Conservation (phyloP, 1,284 basidiomycete species). For the Apiotrichum gracile region DNA sequence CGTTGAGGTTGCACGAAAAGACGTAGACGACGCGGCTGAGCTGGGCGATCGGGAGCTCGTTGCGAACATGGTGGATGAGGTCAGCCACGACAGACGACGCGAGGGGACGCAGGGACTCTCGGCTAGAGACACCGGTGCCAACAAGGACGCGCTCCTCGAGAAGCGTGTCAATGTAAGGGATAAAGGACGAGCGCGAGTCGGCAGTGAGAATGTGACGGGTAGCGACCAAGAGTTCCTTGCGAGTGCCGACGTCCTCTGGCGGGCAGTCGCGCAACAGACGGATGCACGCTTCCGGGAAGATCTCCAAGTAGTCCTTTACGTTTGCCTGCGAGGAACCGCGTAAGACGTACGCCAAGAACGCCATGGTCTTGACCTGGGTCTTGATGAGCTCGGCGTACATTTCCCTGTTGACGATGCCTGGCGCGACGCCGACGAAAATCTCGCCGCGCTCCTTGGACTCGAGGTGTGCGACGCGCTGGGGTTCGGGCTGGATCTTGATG, state of each 20-base stretch:
- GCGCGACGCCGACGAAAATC: slow-evolving; percentile 80
- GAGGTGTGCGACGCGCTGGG: slow-evolving; percentile 76
- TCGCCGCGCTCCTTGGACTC: slow-evolving; percentile 70
- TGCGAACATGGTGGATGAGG: slow-evolving; percentile 83
- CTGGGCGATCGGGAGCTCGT: slow-evolving; percentile 73
- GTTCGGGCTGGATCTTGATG: slow-evolving; percentile 73
- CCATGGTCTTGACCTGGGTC: slow-evolving; percentile 94
- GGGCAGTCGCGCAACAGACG: slow-evolving; percentile 92
- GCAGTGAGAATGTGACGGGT: slow-evolving; percentile 85
- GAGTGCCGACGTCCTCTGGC: slow-evolving; percentile 70
- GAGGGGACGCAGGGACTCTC: slow-evolving; percentile 74
- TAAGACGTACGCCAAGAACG: slow-evolving; percentile 86
- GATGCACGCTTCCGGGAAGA: slow-evolving; percentile 72
- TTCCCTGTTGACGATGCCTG: slow-evolving; percentile 64
- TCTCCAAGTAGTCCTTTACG: slow-evolving; percentile 72
- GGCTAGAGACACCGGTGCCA: slow-evolving; percentile 68
- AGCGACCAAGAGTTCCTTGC: slow-evolving; percentile 90
- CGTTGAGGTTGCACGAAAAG: slow-evolving; percentile 85
- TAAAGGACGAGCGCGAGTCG: slow-evolving; percentile 71
- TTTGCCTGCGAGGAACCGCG: slow-evolving; percentile 63
- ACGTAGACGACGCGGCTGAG: slow-evolving; percentile 75
- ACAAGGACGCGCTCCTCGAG: slow-evolving; percentile 88
- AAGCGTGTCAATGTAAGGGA: slow-evolving; percentile 82
- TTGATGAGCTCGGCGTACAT: slow-evolving; percentile 84
- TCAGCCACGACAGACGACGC: slow-evolving; percentile 90